Evolutionary conservation across 768 basidiomycete species (phyloP), one percentile per base, ranked within the genome.

Genomic region (Tricholoma terreum): DNA sequence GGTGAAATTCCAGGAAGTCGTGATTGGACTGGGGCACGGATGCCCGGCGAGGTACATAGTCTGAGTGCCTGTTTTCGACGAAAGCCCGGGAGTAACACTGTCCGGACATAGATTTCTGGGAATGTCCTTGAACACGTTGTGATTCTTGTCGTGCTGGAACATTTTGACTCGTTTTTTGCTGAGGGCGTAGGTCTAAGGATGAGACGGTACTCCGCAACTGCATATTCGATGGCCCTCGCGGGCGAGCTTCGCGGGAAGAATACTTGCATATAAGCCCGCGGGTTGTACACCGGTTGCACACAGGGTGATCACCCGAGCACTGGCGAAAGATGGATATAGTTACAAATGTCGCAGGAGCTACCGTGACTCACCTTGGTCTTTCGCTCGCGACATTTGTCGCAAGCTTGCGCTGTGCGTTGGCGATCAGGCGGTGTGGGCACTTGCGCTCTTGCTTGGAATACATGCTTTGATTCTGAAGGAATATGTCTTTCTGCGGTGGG

Each of bases 281-380:
- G 24, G 72, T 69, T 1, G 71, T 65, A 61, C 84, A 85, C 24
- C 84, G 78, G 27, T 70, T 66, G 65, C 84, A 85, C 3, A 77
- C 73, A 7, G 84, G 84, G 48, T 74, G 76, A 36, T 79, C 77
- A n/a, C 84, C 84, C 12, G 81, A 83, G 63, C 84, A 85, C 84
- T 85, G 60, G 17, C 50, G 22, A 24, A 33, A 43, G 17, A 36
- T 24, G 24, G 27, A 27, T 48, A n/a, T 31, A 10, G 2, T 6
- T 4, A 6, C 14, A 9, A 31, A 31, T 8, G 30, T 9, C 14
- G 17, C 30, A 19, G 9, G 24, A 36, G 36, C 22, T 21, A 56
- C n/a, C n/a, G n/a, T n/a, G n/a, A n/a, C 72, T 36, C 57, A 81
- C 84, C 74, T 84, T 84, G 7, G 81, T 82, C 69, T 85, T 85